Base-by-base conservation (phyloP, 352 stramenopile species). In the Thraustochytrium sp. region DNA sequence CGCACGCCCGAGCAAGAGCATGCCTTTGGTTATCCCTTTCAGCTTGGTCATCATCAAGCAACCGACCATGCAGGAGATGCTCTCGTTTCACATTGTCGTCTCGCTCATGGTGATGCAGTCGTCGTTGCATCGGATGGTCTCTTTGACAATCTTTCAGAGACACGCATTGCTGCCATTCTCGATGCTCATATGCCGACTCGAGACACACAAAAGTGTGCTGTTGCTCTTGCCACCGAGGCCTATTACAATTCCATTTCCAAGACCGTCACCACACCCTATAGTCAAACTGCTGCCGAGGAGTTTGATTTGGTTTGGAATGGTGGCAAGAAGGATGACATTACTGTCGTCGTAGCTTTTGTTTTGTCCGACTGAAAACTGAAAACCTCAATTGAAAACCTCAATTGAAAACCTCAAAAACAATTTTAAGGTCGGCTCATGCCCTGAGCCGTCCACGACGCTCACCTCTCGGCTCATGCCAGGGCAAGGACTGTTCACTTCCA, bases 311-410 rank as follows among this genome's bases (percentile, higher is more conserved):
- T 80, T n/a, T 80, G 68, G 68, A 13, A 48, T 23, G 68, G 68
- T 18, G 68, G 68, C 42, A 80, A 80, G 31, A 68, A 63, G 68
- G 68, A 80, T 44, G 68, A 80, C 51, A 80, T 80, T 38, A 80
- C 36, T 75, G 68, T 80, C 31, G 44, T 80, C 13, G 31, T 46
- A 38, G 68, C 68, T 11, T 51, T 80, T 34, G 53, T 80, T 46
- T n/a, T n/a, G n/a, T n/a, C n/a, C n/a, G n/a, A n/a, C n/a, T n/a
- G n/a, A n/a, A n/a, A n/a, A n/a, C n/a, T n/a, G n/a, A n/a, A n/a
- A n/a, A n/a, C n/a, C n/a, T n/a, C n/a, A n/a, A n/a, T n/a, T n/a
- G n/a, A n/a, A n/a, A n/a, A n/a, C n/a, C n/a, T n/a, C n/a, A n/a
- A n/a, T n/a, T n/a, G n/a, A n/a, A n/a, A n/a, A n/a, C n/a, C n/a